Evolutionary conservation across 352 stramenopile genomes (phyloP), one percentile per base, ranked within the genome.

Genomic region (Halophytophthora polymorphica): DNA sequence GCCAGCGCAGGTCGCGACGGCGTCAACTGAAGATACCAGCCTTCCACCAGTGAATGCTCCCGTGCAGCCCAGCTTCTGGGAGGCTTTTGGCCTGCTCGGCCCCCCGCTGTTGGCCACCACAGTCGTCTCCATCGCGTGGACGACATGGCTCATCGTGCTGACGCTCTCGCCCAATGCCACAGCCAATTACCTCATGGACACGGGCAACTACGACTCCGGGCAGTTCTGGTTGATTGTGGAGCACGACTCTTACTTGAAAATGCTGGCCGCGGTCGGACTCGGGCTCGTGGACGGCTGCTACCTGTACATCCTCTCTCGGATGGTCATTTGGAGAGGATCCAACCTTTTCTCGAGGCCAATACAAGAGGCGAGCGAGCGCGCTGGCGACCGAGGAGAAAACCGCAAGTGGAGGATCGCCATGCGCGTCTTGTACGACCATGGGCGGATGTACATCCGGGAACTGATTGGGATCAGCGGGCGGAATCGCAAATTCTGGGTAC

Each of bases 141-240:
- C 60, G 0, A 36, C 41, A 2, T 69, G 69, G 41, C 38, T 82
- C n/a, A 56, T 72, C 5, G 37, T 70, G 14, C 53, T 84, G n/a
- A 78, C 73, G 23, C 39, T 71, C 5, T 43, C 53, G 2, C 72
- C 72, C 0, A 83, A 77, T 18, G 47, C 59, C 14, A 62, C 51
- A 0, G 72, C 62, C 0, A 82, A 78, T 45, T 66, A 62, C 21
- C 39, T 86, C 5, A 82, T 80, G 74, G 59, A 83, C 45, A 83
- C 72, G 11, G 46, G 56, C 2, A 51, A 64, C 11, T 75, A 80
- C 22, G 71, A 86, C 42, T 37, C 68, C 22, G 71, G 69, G 0
- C 61, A 69, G 4, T 86, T 83, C 44, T 86, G 72, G 75, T 45
- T 67, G 28, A 57, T 76, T 35, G 52, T 56, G 33, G 59, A 60